Percentiles rank a stretch among this genome's conserved stretches.
These are phyloP conservation scores for Oryza officinalis DNA, from an alignment of 176 grass and related monocot species.

Conservation along the genomic window DNA sequence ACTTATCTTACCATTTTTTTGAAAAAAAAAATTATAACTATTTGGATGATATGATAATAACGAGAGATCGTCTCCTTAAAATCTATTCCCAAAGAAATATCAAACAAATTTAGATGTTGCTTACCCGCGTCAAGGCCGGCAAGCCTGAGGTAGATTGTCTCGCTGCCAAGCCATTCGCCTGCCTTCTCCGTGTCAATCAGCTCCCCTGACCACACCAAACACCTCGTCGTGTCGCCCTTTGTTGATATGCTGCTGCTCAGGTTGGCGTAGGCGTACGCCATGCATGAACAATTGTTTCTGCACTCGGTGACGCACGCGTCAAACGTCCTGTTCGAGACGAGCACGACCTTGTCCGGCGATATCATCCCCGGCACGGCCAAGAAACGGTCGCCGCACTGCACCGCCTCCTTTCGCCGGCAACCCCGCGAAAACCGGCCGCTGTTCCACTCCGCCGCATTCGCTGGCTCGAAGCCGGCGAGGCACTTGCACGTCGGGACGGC, in stretches of 20 bases:
- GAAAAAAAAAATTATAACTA: too few relatives aligned
- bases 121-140: neutral
- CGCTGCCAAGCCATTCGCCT: neutral
- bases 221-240: slow-evolving; percentile 41
- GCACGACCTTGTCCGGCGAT: slow-evolving; percentile 41
- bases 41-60: too few relatives aligned
- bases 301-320: slow-evolving; percentile 35
- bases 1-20: too few relatives aligned
- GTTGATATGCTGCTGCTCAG: slow-evolving; percentile 28
- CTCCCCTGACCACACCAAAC: slow-evolving; percentile 52
- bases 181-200: slow-evolving; percentile 40
- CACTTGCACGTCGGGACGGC: slow-evolving; percentile 30
- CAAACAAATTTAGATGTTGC: too few relatives aligned
- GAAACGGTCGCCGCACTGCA: slow-evolving; percentile 23
- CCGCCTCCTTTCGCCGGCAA: slow-evolving; percentile 40
- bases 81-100: too few relatives aligned
- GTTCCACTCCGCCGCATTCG: slow-evolving; percentile 2
- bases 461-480: slow-evolving; percentile 42
- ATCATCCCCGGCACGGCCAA: slow-evolving; percentile 34
- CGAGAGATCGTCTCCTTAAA: too few relatives aligned
- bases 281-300: slow-evolving; percentile 48
- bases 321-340: slow-evolving; percentile 10
- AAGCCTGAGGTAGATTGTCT: slow-evolving; percentile 45
- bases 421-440: slow-evolving; percentile 13
- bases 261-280: slow-evolving; percentile 60